Evolutionary conservation across 1,139 yeast genomes (phyloP), one percentile per base, ranked within the genome.

Genomic region (Blastobotrys proliferans): DNA sequence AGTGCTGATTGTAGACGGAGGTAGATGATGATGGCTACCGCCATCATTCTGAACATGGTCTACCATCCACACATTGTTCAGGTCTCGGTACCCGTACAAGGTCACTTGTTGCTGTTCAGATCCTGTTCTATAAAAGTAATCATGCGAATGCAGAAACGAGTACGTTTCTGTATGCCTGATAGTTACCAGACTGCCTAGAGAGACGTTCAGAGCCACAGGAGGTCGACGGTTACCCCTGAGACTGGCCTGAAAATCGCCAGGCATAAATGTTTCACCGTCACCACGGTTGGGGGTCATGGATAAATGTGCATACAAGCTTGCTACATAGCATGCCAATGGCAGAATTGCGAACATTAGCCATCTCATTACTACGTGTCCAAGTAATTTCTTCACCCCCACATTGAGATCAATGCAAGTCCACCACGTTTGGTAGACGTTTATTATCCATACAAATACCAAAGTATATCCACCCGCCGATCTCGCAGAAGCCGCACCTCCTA

Each of bases 101-200:
- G 90, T 74, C 6, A 84, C 90, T 59, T 83, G 85, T 57, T 84
- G 92, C 50, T 79, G 77, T 0, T 64, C 57, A 0, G 86, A 70
- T 0, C 84, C 85, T 0, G 71, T 61, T 29, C 68, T 69, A 57
- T 81, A 83, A 2, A 61, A 62, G 46, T 60, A 64, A 33, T 73
- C 66, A 55, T 83, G 86, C 0, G 94, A 82, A 54, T 83, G 88
- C 44, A 86, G 65, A 56, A 83, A 85, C 1, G 74, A 74, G 31
- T 83, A 83, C 24, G 81, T 61, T 1, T 70, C 68, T n/a, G 63
- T 55, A 60, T 85, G 94, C 51, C 86, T 77, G 13, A 86, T 53
- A 11, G 86, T 79, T 14, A 86, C 70, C 0, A 77, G 69, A 40
- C 86, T 75, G 2, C 94, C 94, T 59, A 70, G 79, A 4, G 76